phyloP scores from a whole-genome alignment of 2,329 filamentous ascomycete species.

The Phialophora verrucosa region DNA sequence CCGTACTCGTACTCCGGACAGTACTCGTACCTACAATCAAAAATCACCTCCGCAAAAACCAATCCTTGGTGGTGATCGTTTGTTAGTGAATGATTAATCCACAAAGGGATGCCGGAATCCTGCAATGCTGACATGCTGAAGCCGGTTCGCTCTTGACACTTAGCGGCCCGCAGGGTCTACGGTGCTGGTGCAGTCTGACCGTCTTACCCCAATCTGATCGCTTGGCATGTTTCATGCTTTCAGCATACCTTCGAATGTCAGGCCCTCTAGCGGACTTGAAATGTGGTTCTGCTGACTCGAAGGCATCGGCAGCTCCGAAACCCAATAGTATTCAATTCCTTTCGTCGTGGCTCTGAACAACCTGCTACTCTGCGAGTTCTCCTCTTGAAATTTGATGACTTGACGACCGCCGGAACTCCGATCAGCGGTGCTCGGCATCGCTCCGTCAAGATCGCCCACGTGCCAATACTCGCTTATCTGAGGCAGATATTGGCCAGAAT shows the following conservation, averaged over 20 bases:
- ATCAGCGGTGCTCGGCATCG: conserved; percentile 6
- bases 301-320: conserved; percentile 21
- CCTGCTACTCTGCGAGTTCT: neutral
- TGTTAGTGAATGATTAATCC: neutral
- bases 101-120: conserved; percentile 16
- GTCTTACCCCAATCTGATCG: conserved; percentile 2
- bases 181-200: neutral
- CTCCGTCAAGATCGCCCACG: conserved; percentile 10
- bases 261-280: neutral
- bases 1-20: neutral
- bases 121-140: conserved; percentile 28
- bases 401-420: conserved; percentile 9
- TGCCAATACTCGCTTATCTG: conserved; percentile 22
- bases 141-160: neutral
- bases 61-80: conserved; percentile 9
- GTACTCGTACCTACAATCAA: neutral
- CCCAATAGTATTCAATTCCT: conserved; percentile 2
- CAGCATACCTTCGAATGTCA: neutral
- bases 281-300: conserved; percentile 17
- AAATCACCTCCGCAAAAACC: conserved; percentile 12
- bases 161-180: neutral
- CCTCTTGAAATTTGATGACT: neutral
- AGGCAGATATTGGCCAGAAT: neutral
- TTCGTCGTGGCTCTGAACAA: neutral
- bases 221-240: conserved; percentile 16